phyloP scores from a whole-genome alignment of 805 yeast species.

The Candida xyloterini region DNA sequence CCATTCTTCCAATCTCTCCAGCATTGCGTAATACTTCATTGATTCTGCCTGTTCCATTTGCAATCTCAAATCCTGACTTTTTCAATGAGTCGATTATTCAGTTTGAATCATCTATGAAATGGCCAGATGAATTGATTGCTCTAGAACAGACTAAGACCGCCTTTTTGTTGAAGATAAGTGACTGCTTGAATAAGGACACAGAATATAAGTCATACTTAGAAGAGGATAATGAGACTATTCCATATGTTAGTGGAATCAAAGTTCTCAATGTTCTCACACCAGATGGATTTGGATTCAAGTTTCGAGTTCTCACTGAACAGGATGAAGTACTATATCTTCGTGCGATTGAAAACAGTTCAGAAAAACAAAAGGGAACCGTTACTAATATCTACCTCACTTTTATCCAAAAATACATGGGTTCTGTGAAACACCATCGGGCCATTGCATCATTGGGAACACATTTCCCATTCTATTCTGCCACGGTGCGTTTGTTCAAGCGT shows the following conservation, averaged over 20 bases:
- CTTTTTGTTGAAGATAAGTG: conserved; percentile 65
- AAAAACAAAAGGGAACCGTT: conserved; percentile 54
- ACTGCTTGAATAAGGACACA: conserved; percentile 46
- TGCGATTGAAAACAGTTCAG: conserved; percentile 64
- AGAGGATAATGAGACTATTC: conserved; percentile 60
- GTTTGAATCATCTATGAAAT: conserved; percentile 83
- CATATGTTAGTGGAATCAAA: conserved; percentile 58
- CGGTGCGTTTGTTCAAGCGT: conserved; percentile 78
- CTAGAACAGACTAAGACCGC: conserved; percentile 90
- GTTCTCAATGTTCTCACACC: conserved; percentile 71
- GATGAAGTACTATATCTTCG: conserved; percentile 73
- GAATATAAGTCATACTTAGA: conserved; percentile 58
- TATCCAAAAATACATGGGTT: conserved; percentile 60
- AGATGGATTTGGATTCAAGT: conserved; percentile 82
- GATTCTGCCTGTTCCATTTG: conserved; percentile 79
- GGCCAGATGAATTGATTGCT: conserved; percentile 92
- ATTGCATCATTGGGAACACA: conserved; percentile 67
- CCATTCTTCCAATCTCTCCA: conserved; percentile 72
- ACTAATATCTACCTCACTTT: conserved; percentile 64
- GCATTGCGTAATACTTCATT: conserved; percentile 73
- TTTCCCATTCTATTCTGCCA: conserved; percentile 70
- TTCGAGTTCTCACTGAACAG: conserved; percentile 76
- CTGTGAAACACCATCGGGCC: conserved; percentile 78
- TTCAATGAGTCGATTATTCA: conserved; percentile 79
- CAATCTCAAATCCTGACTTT: conserved; percentile 69